Base-by-base conservation (phyloP, 2,329 filamentous ascomycete genomes). In the Diaporthe citriasiana region DNA sequence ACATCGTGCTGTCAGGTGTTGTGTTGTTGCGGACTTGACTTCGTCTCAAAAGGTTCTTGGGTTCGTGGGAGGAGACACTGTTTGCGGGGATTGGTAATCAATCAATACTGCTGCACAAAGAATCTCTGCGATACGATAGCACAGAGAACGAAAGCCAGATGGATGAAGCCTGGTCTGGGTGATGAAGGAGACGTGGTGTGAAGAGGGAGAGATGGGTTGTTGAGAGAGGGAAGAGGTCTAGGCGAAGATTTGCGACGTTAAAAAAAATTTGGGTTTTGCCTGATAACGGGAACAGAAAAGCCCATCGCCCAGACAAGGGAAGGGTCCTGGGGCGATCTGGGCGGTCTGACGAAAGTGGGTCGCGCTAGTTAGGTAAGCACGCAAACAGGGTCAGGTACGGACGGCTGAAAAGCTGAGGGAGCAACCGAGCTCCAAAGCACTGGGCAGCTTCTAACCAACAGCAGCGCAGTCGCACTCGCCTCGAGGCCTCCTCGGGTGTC, bases 1-100 rank as follows among this genome's bases (percentile, higher is more conserved):
- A 88, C 86, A 88, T 88, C 73, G 78, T 84, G 70, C 47, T 73
- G 69, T 50, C 73, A 38, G 42, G 55, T 59, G 68, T 40, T 60
- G 55, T 59, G 68, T 40, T 60, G 66, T 63, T 65, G 66, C 68
- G 53, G 53, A n/a, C 25, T 65, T 55, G 35, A 27, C 45, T 60
- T 53, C 59, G n/a, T 56, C 57, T 74, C 35, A 35, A 56, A 33
- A 22, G 27, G 22, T 45, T 27, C 17, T 9, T 33, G 17, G 75
- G 76, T 74, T 72, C 71, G 72, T 70, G 70, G 70, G 59, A 59
- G 42, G 60, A 70, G 47, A 68, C 72, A 60, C 38, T 66, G 66
- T 38, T 53, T 73, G 45, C 33, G 59, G 45, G 19, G 40, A 13
- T 57, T 69, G 60, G 57, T 40, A 70, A 65, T 70, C 59, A 70